A percentile compares a stretch with the other conserved stretches of the same genome.
Conservation (phyloP, 306 rosid genomes). For the Lathyrus aphaca region DNA sequence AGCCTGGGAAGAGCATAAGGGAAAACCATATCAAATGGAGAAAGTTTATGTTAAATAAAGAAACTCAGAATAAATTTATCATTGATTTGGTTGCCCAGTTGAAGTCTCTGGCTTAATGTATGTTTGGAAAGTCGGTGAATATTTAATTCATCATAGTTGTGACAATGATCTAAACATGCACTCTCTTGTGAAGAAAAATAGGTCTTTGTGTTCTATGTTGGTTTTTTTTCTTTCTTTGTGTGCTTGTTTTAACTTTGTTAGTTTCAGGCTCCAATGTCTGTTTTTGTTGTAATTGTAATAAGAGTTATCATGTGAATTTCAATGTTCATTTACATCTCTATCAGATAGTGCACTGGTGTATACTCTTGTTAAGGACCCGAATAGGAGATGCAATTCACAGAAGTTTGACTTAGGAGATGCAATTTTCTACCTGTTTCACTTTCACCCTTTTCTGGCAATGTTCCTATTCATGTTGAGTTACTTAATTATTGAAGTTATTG, state of each 20-base stretch:
- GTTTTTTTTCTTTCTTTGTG: not conserved
- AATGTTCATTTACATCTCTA: no score
- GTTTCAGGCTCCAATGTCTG: not conserved
- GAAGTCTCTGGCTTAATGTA: constrained; percentile 31
- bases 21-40: no score
- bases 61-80: no score
- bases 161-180: not conserved
- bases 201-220: not conserved
- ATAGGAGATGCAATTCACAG: constrained; percentile 22
- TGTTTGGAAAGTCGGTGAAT: not conserved
- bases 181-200: not conserved
- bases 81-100: constrained; percentile 32
- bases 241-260: not conserved
- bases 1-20: no score
- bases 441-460: no score
- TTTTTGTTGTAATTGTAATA: not conserved
- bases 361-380: not conserved
- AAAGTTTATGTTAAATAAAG: no score
- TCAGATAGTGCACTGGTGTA: no score
- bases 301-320: no score
- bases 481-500: no score
- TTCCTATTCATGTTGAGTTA: no score
- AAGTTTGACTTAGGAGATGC: not conserved
- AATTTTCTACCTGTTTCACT: no score
- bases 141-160: no score